phyloP scores from a whole-genome alignment of 2,329 filamentous ascomycete species.

The Shiraia bambusicola region DNA sequence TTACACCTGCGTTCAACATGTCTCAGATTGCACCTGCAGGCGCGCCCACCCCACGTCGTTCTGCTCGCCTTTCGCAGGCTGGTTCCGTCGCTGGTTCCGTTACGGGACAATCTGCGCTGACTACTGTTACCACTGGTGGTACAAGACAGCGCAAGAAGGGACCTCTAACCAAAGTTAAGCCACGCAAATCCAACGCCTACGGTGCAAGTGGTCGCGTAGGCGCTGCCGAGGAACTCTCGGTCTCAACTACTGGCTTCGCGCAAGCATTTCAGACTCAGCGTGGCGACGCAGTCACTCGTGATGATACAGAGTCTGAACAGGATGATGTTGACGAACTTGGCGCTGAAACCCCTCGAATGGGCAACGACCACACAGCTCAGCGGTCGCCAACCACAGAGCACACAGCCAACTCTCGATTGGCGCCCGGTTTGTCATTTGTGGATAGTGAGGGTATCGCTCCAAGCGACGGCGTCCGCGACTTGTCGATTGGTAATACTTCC shows the following conservation, averaged over 20 bases:
- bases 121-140: slow-evolving; percentile 17
- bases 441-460: slow-evolving; percentile 21
- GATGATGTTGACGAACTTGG: slow-evolving; percentile 20
- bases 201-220: slow-evolving; percentile 39
- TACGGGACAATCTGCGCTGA: slow-evolving; percentile 25
- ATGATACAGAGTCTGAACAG: slow-evolving; percentile 20
- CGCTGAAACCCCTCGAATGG: slow-evolving; percentile 13
- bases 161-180: slow-evolving; percentile 33
- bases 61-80: slow-evolving; percentile 30
- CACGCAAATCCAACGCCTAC: slow-evolving; percentile 40
- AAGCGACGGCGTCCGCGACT: slow-evolving; percentile 24
- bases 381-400: slow-evolving; percentile 12
- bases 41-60: slow-evolving; percentile 35
- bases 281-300: slow-evolving; percentile 27
- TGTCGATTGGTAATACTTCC: slow-evolving; percentile 28
- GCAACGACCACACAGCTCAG: slow-evolving; percentile 8
- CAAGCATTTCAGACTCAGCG: slow-evolving; percentile 37
- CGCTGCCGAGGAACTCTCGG: slow-evolving; percentile 30
- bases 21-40: slow-evolving; percentile 23
- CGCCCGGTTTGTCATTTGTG: slow-evolving; percentile 19
- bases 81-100: slow-evolving; percentile 31
- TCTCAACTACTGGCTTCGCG: slow-evolving; percentile 32
- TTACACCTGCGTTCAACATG: slow-evolving; percentile 14
- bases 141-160: slow-evolving; percentile 24
- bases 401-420: slow-evolving; percentile 2